Conservation (phyloP, 805 yeast species). For the Kodamaea hsintzibuensis region DNA sequence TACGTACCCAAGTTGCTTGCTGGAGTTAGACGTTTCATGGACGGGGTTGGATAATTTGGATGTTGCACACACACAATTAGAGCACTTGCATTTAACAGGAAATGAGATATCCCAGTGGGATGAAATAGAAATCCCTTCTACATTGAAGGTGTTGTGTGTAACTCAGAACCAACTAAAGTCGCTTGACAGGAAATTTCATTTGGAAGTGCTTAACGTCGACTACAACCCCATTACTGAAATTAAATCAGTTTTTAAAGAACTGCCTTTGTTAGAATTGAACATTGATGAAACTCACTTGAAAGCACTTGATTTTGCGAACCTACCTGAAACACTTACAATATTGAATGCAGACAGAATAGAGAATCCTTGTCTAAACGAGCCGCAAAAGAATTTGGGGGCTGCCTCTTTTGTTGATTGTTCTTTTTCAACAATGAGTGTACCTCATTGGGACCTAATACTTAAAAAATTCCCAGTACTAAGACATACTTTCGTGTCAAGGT, state of each 20-base stretch:
- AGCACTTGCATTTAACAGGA: slow-evolving; percentile 1
- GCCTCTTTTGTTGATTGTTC: not conserved
- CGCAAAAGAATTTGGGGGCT: not conserved
- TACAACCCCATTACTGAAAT: not conserved
- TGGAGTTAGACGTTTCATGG: slow-evolving; percentile 1
- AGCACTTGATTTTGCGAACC: not conserved
- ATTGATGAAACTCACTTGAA: not conserved
- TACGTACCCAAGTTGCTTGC: not conserved
- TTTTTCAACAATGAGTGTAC: not conserved
- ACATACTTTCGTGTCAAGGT: not conserved
- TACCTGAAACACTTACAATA: not conserved
- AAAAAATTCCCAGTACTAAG: not conserved
- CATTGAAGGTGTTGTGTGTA: not conserved
- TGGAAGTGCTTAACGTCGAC: not conserved
- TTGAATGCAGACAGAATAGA: not conserved
- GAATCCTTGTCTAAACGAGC: not conserved
- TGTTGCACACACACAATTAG: not conserved
- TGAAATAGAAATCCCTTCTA: not conserved
- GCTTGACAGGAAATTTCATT: not conserved
- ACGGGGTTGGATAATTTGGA: not conserved
- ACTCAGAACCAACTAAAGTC: not conserved
- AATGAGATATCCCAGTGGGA: not conserved
- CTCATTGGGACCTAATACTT: slow-evolving; percentile 2
- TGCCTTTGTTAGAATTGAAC: not conserved
- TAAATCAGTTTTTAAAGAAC: not conserved